Evolutionary conservation across 2,329 filamentous ascomycete genomes (phyloP).

Genomic region (Trichoderma sp.): DNA sequence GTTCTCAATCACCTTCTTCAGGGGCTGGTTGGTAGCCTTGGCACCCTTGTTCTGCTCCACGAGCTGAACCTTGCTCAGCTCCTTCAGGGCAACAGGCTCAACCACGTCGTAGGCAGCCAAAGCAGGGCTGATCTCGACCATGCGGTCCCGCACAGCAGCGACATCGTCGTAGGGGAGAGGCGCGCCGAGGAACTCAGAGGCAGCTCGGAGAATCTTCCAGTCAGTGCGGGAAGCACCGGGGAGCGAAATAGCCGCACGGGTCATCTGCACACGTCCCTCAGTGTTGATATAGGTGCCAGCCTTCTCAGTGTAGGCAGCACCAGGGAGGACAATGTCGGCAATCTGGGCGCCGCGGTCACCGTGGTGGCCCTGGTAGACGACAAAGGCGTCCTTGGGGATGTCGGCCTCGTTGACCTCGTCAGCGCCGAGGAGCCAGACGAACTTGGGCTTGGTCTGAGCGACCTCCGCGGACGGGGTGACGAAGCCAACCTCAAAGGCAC

Average conservation of each 20-base stretch:
- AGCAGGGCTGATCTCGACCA: slow-evolving; percentile 90
- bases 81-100: slow-evolving; percentile 70
- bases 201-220: slow-evolving; percentile 97
- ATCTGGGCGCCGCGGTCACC: slow-evolving; percentile 90
- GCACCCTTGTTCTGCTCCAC: slow-evolving; percentile 94
- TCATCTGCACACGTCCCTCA: slow-evolving; percentile 93
- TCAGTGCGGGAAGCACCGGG: slow-evolving; percentile 89
- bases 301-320: slow-evolving; percentile 96
- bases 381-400: slow-evolving; percentile 92
- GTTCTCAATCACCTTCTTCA: slow-evolving; percentile 87
- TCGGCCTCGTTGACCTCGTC: slow-evolving; percentile 84
- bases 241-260: slow-evolving; percentile 80
- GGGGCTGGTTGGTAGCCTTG: slow-evolving; percentile 65
- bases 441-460: slow-evolving; percentile 83
- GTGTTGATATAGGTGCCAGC: slow-evolving; percentile 96
- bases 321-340: slow-evolving; percentile 89
- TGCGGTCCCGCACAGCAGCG: slow-evolving; percentile 81
- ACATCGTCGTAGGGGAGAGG: slow-evolving; percentile 93
- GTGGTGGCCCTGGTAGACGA: slow-evolving; percentile 97
- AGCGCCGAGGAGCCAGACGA: slow-evolving; percentile 93
- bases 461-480: slow-evolving; percentile 78
- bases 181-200: slow-evolving; percentile 82
- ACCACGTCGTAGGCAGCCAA: slow-evolving; percentile 87
- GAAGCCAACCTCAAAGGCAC: slow-evolving; percentile 95
- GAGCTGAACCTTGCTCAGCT: slow-evolving; percentile 87